These are phyloP conservation scores for Solanum acaule DNA, from an alignment of 257 asterid genomes.

Conservation along the genomic window DNA sequence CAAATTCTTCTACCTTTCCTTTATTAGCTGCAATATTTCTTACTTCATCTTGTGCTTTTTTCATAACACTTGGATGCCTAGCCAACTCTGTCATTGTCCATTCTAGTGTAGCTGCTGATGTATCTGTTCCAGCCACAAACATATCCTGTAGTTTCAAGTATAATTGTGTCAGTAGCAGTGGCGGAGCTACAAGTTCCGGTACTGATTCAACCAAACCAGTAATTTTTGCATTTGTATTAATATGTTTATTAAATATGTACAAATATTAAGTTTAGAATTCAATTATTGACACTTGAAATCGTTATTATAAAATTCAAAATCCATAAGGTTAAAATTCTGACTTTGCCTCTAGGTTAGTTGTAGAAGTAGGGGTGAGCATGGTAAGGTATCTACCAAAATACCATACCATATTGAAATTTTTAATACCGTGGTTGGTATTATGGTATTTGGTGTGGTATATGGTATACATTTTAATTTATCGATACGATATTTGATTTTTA, in stretches of 20 bases:
- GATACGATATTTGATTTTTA: too few species aligned
- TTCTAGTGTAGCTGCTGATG: slow-evolving; percentile 22
- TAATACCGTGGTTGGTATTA: too few species aligned
- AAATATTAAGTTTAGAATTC: not conserved
- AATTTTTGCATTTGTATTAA: too few species aligned
- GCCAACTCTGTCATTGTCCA: slow-evolving; percentile 32
- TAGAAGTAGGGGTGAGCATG: not conserved
- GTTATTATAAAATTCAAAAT: too few species aligned
- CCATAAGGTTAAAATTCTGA: too few species aligned
- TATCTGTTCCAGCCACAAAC: slow-evolving; percentile 37
- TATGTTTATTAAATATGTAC: too few species aligned
- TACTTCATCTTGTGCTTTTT: slow-evolving; percentile 21
- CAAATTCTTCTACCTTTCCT: slow-evolving; percentile 18
- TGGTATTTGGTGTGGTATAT: too few species aligned
- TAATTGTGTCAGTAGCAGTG: not conserved
- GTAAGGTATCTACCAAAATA: not conserved
- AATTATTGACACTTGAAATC: not conserved
- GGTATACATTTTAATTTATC: too few species aligned
- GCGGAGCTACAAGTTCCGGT: too few species aligned
- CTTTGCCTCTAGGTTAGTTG: not conserved
- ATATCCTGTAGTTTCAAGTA: slow-evolving; percentile 10
- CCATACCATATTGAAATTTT: not conserved
- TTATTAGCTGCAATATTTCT: slow-evolving; percentile 5
- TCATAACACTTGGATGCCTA: slow-evolving; percentile 13
- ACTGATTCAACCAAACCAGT: too few species aligned